A percentile compares a stretch with the other conserved stretches of the same genome.
These are phyloP conservation scores for Russula abietina DNA, from an alignment of 768 basidiomycete genomes.

Conservation along the genomic window DNA sequence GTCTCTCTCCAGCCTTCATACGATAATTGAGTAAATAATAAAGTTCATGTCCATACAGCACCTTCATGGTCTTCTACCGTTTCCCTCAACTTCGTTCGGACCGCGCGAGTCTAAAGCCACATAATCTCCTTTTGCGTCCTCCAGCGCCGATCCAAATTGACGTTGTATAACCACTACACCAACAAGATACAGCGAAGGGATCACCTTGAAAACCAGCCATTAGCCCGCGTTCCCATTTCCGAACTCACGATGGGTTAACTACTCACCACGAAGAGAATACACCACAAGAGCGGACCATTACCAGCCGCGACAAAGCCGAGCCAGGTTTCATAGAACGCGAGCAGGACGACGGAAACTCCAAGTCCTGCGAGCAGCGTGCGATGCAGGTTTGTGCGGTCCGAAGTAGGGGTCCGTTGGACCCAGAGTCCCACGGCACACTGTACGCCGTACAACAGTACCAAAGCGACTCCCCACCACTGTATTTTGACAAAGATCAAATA, in stretches of 20 bases:
- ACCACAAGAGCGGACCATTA: neutral
- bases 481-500: neutral
- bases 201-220: neutral
- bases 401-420: neutral
- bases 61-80: neutral
- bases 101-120: neutral
- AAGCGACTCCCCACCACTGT: slow-evolving; percentile 3
- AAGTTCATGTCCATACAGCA: neutral
- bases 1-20: neutral
- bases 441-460: slow-evolving; percentile 6
- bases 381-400: slow-evolving; percentile 1
- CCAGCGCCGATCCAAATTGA: neutral
- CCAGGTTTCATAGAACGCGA: slow-evolving; percentile 11
- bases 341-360: slow-evolving; percentile 1
- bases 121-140: neutral
- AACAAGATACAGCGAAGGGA: slow-evolving; percentile 6
- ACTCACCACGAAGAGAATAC: slow-evolving; percentile 7
- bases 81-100: neutral
- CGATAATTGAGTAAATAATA: slow-evolving; percentile 1
- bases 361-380: slow-evolving; percentile 2
- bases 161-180: slow-evolving; percentile 4
- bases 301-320: slow-evolving; percentile 9
- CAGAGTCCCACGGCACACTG: slow-evolving; percentile 8
- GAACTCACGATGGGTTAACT: neutral
- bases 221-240: neutral